Evolutionary conservation across 2,329 filamentous ascomycete genomes (phyloP), one percentile per base, ranked within the genome.

Genomic region (Exophiala aquamarina): DNA sequence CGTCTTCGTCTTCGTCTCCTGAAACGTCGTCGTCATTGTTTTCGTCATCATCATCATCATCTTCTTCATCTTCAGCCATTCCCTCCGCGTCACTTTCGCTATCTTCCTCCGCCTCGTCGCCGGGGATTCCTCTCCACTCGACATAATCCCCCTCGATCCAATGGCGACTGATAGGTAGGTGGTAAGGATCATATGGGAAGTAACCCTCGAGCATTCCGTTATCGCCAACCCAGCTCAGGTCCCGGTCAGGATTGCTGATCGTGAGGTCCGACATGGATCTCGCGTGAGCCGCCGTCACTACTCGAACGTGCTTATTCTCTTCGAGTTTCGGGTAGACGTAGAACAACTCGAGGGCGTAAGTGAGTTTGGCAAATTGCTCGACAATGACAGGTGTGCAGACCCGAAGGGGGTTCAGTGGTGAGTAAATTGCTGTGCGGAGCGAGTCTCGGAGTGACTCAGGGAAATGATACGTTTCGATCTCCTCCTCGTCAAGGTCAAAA

Each of bases 181-280:
- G 86, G 66, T 97, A 98, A 2, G 94, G 94, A 64, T 98, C 93
- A 62, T 98, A 98, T 0, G 93, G 93, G 62, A 97, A 98, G 66
- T 95, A 96, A 0, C 90, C 87, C 59, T 97, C 91, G 2, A 98
- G 78, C 66, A 95, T 84, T 61, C 83, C 86, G 53, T 84, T 83
- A 57, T 95, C 89, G 49, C 87, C 86, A 44, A 83, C 70, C 49
- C 66, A 72, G 50, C 61, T 73, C 44, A 73, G 80, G 57, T 83
- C 79, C 37, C 81, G 77, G 44, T 78, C 74, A 3, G 72, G 65
- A 13, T 70, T 66, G 41, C 61, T 66, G 49, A 70, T 71, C 41
- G 62, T 59, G 23, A 71, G 50, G 19, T 64, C 62, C 4, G 66
- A 60, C 17, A 70, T 58, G 41, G 58, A 69, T 19, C 52, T 52